Evolutionary conservation across 805 yeast species (phyloP).

Genomic region (Yarrowia yakushimensis): DNA sequence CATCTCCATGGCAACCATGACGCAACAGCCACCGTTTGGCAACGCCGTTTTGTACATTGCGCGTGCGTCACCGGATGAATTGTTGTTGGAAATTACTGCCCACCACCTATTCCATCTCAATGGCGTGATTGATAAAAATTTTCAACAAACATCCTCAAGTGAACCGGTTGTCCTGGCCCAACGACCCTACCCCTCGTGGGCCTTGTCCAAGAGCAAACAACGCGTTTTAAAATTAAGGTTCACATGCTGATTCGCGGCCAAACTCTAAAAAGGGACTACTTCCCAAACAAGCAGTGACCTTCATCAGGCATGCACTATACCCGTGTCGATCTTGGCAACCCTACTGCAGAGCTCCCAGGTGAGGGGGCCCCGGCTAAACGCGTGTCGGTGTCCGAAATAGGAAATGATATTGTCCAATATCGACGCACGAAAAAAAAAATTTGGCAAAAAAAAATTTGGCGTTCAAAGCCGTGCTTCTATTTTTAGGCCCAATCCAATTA

Average conservation of each 20-base stretch:
- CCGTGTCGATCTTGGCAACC: conserved; percentile 10
- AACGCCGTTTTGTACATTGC: no score
- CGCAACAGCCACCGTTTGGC: no score
- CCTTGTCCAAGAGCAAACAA: not conserved
- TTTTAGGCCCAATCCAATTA: not conserved
- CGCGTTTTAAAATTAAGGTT: not conserved
- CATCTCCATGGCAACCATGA: no score
- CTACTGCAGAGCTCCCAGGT: not conserved
- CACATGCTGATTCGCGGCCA: not conserved
- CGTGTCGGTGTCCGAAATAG: not conserved
- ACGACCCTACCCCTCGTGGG: no score
- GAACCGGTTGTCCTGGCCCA: no score
- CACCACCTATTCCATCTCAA: no score
- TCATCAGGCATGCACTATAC: not conserved
- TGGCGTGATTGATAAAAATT: no score
- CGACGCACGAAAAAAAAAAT: not conserved
- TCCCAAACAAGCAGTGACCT: not conserved
- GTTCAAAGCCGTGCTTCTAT: not conserved
- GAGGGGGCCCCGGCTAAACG: not conserved
- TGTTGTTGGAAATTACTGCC: no score
- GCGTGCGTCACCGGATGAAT: no score
- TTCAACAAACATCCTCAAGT: no score
- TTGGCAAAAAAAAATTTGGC: not conserved
- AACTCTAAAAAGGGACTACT: not conserved
- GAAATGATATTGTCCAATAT: conserved; percentile 5